Percentiles rank a stretch among this genome's conserved stretches.
Evolutionary conservation across 1,139 yeast species (phyloP).

Genomic region (Blastobotrys buckinghamii): DNA sequence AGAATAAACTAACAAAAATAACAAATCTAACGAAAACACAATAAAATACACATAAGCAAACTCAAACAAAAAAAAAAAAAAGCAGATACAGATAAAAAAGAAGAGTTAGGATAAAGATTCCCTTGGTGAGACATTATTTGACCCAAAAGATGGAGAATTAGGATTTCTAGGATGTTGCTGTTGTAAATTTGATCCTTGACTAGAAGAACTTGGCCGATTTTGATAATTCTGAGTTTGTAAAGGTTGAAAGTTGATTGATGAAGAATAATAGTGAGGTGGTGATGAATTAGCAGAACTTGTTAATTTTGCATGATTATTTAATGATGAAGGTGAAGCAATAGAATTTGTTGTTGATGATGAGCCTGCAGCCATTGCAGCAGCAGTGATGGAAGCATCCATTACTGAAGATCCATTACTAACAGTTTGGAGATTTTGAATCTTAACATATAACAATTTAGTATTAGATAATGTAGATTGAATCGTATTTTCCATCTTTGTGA

Average conservation of each 20-base stretch:
- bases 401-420: too few relatives aligned
- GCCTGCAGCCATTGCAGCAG: not conserved
- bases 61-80: not conserved
- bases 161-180: not conserved
- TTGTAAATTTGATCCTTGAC: too few relatives aligned
- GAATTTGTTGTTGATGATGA: not conserved
- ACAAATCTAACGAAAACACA: not conserved
- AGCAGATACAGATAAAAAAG: not conserved
- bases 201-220: not conserved
- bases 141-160: not conserved
- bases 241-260: too few relatives aligned
- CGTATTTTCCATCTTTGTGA: slow-evolving; percentile 32
- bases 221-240: not conserved
- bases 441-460: slow-evolving; percentile 13
- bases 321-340: not conserved
- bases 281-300: not conserved
- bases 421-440: too few relatives aligned
- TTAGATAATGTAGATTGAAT: slow-evolving; percentile 24
- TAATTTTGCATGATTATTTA: not conserved
- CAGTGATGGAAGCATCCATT: not conserved
- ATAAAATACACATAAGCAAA: not conserved
- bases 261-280: not conserved
- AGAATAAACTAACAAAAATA: too few relatives aligned
- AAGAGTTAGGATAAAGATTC: slow-evolving; percentile 5
- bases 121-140: slow-evolving; percentile 3